phyloP scores from a whole-genome alignment of 352 stramenopile genomes.

The Phytopythium chamaehyphon region DNA sequence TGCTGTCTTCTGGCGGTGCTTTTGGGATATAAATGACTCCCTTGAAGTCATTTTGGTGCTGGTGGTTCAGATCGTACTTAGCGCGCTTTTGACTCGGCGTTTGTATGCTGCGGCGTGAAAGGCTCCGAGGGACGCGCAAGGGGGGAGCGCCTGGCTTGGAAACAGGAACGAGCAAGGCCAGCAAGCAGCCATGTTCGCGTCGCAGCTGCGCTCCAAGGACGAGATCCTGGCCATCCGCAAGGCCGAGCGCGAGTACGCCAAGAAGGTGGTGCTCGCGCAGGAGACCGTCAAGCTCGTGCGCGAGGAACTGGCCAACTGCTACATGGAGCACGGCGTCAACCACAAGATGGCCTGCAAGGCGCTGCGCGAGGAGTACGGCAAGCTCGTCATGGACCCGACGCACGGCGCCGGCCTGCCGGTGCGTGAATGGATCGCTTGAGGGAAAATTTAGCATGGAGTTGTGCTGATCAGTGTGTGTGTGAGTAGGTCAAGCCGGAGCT shows the following conservation, averaged over 20 bases:
- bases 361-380: slow-evolving; percentile 79
- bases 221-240: slow-evolving; percentile 76
- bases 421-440: slow-evolving; percentile 4
- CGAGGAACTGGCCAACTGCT: slow-evolving; percentile 83
- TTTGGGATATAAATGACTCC: too few relatives aligned
- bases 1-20: too few relatives aligned
- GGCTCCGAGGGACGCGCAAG: slow-evolving; percentile 4
- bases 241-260: slow-evolving; percentile 75
- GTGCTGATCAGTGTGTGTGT: slow-evolving; percentile 2
- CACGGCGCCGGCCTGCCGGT: slow-evolving; percentile 69
- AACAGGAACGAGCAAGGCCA: not conserved
- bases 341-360: slow-evolving; percentile 85
- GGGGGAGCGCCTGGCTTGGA: slow-evolving; percentile 1
- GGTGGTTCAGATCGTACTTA: slow-evolving; percentile 12
- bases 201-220: slow-evolving; percentile 77
- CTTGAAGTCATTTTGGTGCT: too few relatives aligned
- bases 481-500: slow-evolving; percentile 16
- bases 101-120: slow-evolving; percentile 12
- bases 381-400: slow-evolving; percentile 76
- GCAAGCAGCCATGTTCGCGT: slow-evolving; percentile 53
- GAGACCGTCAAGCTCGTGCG: slow-evolving; percentile 83
- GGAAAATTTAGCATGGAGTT: not conserved
- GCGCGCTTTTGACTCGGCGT: slow-evolving; percentile 5
- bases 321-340: slow-evolving; percentile 87
- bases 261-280: slow-evolving; percentile 68